These are phyloP conservation scores for Xylariaceae sp. DNA, from an alignment of 2,329 filamentous ascomycete genomes.

Conservation along the genomic window DNA sequence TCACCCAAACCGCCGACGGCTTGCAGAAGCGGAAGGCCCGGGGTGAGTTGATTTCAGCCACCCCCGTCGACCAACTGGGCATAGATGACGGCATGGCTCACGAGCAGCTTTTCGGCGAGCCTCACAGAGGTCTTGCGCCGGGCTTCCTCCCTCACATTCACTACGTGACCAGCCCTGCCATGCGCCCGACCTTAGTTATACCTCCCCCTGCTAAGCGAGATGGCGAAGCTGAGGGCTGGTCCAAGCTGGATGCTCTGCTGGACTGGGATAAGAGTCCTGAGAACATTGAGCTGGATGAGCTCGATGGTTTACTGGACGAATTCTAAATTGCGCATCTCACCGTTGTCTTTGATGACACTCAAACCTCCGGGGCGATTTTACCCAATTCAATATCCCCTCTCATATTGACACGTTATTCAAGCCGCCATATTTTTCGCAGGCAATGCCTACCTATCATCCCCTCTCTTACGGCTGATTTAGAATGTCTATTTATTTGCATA, in stretches of 20 bases:
- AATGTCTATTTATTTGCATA: no score
- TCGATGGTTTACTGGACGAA: conserved; percentile 79
- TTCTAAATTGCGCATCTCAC: no score
- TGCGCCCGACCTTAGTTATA: conserved; percentile 45
- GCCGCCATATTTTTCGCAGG: no score
- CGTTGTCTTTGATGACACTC: no score
- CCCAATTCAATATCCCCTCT: no score
- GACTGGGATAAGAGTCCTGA: conserved; percentile 74
- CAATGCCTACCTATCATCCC: no score
- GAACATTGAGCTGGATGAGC: conserved; percentile 85
- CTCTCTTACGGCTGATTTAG: no score
- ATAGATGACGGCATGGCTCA: conserved; percentile 45
- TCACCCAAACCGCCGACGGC: conserved; percentile 88
- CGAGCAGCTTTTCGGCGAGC: conserved; percentile 51
- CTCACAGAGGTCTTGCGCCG: conserved; percentile 29
- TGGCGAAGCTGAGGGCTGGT: conserved; percentile 40
- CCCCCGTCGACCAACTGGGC: conserved; percentile 34
- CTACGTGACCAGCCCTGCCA: conserved; percentile 53
- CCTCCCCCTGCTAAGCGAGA: conserved; percentile 37
- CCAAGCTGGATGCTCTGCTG: conserved; percentile 41
- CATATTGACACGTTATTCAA: no score
- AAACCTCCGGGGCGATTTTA: no score
- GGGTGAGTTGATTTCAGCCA: conserved; percentile 38
- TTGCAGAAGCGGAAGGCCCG: conserved; percentile 64
- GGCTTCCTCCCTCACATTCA: conserved; percentile 34